Evolutionary conservation across 1,284 basidiomycete genomes (phyloP).

Genomic region (Hemileia vastatrix): DNA sequence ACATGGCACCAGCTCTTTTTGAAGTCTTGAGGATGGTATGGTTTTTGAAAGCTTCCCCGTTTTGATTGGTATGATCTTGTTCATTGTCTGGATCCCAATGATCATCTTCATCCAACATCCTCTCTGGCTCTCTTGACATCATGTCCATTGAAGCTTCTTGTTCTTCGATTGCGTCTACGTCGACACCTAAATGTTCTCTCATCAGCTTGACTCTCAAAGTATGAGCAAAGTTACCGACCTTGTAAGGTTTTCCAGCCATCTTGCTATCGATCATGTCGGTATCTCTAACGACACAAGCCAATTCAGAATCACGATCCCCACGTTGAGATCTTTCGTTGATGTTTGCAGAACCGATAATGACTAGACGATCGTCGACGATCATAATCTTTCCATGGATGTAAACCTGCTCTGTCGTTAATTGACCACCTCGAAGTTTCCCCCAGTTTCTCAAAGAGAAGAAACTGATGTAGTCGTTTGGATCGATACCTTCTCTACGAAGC

Average conservation of each 20-base stretch:
- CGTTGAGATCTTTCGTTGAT: conserved; percentile 94
- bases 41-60: conserved; percentile 25
- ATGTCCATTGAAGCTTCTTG: conserved; percentile 53
- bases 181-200: conserved; percentile 89
- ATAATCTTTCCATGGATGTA: conserved; percentile 87
- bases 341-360: conserved; percentile 95
- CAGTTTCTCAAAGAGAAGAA: conserved; percentile 87
- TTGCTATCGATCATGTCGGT: conserved; percentile 84
- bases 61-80: conserved; percentile 50
- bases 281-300: conserved; percentile 83
- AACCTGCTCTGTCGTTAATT: conserved; percentile 79
- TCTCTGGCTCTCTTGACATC: conserved; percentile 53
- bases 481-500: conserved; percentile 74
- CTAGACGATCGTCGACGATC: conserved; percentile 89
- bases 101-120: too few relatives aligned
- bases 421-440: conserved; percentile 77
- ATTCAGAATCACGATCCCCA: conserved; percentile 91
- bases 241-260: conserved; percentile 89
- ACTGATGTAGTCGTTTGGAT: conserved; percentile 84
- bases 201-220: conserved; percentile 84
- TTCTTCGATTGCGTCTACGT: conserved; percentile 75
- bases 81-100: conserved; percentile 75
- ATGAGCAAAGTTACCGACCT: conserved; percentile 93
- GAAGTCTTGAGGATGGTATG: conserved; percentile 15
- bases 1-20: neutral